A percentile compares a stretch with the other conserved stretches of the same genome.
Evolutionary conservation across 2,329 filamentous ascomycete genomes (phyloP).

Genomic region (Phialocephala subalpina): DNA sequence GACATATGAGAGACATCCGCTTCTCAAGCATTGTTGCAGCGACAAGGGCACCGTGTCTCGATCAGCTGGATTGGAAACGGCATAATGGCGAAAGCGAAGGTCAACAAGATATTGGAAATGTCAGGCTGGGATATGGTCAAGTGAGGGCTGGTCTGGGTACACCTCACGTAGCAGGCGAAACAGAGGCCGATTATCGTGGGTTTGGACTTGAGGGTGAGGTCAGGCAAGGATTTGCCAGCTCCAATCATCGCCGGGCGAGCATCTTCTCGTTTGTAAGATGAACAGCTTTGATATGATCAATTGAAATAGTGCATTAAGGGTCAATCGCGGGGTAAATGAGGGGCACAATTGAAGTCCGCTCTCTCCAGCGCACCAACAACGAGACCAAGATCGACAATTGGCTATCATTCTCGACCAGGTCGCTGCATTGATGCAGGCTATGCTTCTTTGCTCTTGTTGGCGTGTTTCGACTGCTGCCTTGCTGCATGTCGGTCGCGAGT

Average conservation of each 20-base stretch:
- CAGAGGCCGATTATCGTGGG: neutral
- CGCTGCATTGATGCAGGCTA: too few species aligned
- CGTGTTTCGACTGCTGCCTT: neutral
- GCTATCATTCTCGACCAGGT: too few species aligned
- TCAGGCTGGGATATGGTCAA: conserved; percentile 1
- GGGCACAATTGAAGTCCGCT: too few species aligned
- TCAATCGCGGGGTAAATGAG: too few species aligned
- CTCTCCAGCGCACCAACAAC: too few species aligned
- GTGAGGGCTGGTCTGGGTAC: neutral
- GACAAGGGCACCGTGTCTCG: neutral
- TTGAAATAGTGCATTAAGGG: too few species aligned
- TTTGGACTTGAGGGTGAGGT: neutral
- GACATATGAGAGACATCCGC: neutral
- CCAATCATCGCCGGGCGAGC: neutral
- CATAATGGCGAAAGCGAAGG: neutral
- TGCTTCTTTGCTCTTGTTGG: too few species aligned
- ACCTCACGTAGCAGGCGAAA: neutral
- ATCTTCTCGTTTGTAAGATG: neutral
- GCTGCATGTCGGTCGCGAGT: neutral
- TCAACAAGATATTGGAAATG: neutral
- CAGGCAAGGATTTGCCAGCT: neutral
- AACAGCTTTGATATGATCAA: too few species aligned
- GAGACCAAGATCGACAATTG: too few species aligned
- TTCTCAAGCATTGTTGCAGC: neutral
- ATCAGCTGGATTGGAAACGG: neutral